Percentiles rank a stretch among this genome's conserved stretches.
Evolutionary conservation across 2,329 filamentous ascomycete genomes (phyloP).

Genomic region (Neofusicoccum ribis): DNA sequence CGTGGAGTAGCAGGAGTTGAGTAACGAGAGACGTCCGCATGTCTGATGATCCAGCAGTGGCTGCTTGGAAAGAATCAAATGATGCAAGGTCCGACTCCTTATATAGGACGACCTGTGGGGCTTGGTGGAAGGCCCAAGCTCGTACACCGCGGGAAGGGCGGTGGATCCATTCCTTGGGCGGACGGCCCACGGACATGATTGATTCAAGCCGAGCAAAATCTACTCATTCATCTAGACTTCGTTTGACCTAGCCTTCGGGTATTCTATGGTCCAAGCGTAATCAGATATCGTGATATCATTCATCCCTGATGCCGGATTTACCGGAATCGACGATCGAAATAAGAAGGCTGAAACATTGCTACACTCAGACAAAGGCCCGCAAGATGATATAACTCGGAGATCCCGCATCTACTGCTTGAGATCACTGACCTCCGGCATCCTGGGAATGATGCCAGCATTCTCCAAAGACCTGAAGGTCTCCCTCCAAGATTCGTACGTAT

Average conservation of each 20-base stretch:
- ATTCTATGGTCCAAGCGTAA: neutral
- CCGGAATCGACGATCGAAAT: too few species aligned
- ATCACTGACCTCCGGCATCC: too few species aligned
- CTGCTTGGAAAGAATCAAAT: neutral
- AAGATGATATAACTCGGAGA: too few species aligned
- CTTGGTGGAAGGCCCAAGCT: neutral
- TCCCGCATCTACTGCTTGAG: too few species aligned
- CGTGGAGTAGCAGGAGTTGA: neutral
- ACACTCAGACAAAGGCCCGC: too few species aligned
- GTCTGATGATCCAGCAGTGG: neutral
- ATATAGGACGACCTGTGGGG: neutral
- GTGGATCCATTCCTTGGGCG: neutral
- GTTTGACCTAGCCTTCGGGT: neutral
- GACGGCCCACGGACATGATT: neutral
- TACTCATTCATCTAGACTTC: neutral
- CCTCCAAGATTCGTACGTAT: neutral
- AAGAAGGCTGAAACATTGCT: too few species aligned
- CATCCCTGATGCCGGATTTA: too few species aligned
- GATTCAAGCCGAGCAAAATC: neutral
- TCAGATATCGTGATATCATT: too few species aligned
- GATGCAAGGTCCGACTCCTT: neutral
- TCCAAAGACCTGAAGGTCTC: conserved; percentile 11
- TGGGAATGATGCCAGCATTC: conserved; percentile 4
- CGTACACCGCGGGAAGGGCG: neutral
- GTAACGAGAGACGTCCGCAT: neutral